phyloP scores from a whole-genome alignment of 2,329 filamentous ascomycete genomes.

The Trichoderma sp. region DNA sequence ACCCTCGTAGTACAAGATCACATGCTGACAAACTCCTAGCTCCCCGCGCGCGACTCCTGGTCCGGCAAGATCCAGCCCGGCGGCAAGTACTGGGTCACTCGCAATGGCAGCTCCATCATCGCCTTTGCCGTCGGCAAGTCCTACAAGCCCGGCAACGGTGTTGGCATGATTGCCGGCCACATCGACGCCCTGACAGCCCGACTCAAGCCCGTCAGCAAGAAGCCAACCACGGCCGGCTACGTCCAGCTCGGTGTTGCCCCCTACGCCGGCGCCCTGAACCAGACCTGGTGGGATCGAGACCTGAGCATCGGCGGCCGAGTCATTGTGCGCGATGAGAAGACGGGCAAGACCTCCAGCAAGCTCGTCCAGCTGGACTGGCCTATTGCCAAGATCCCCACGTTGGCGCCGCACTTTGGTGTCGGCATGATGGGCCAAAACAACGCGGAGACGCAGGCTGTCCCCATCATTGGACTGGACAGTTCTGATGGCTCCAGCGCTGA shows the following conservation, averaged over 20 bases:
- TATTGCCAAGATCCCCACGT: constrained; percentile 85
- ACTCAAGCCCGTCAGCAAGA: constrained; percentile 85
- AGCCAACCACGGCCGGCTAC: constrained; percentile 83
- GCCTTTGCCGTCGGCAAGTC: constrained; percentile 80
- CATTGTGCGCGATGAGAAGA: constrained; percentile 70
- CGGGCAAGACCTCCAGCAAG: constrained; percentile 75
- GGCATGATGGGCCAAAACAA: constrained; percentile 70
- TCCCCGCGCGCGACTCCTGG: constrained; percentile 83
- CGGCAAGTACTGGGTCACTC: constrained; percentile 85
- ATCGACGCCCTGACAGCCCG: constrained; percentile 89
- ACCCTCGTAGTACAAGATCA: neutral
- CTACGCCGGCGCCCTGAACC: constrained; percentile 84
- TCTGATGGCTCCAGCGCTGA: constrained; percentile 50
- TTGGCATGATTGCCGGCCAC: constrained; percentile 87
- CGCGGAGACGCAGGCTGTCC: constrained; percentile 89
- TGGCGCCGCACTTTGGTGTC: constrained; percentile 91
- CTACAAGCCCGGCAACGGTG: constrained; percentile 82
- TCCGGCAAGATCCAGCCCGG: constrained; percentile 68
- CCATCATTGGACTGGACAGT: constrained; percentile 87
- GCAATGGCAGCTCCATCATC: constrained; percentile 83
- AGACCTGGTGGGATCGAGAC: constrained; percentile 97
- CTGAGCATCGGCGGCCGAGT: constrained; percentile 88
- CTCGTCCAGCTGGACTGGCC: constrained; percentile 94
- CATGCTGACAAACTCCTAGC: constrained; percentile 40
- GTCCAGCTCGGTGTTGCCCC: constrained; percentile 88